Conservation (phyloP, 345 rosid genomes). For the Camelina neglecta region DNA sequence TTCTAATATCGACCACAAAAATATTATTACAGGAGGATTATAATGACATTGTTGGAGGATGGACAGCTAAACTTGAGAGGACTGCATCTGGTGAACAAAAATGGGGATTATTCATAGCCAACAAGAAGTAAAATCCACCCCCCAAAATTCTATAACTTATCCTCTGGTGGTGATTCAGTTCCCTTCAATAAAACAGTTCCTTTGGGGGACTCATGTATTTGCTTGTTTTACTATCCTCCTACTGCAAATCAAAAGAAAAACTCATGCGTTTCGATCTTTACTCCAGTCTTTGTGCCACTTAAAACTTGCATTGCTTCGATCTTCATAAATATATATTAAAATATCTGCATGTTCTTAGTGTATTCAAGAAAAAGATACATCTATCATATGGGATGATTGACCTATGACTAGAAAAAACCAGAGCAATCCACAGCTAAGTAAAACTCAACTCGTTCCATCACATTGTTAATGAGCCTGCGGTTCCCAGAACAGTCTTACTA, state of each 20-base stretch:
- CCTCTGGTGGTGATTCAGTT: too few species aligned
- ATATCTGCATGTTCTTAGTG: neutral
- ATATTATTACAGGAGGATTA: conserved; percentile 65
- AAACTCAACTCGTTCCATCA: conserved; percentile 22
- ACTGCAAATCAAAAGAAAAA: neutral
- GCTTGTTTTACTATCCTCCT: neutral
- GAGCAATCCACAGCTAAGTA: neutral
- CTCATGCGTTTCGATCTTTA: neutral
- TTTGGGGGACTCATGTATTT: too few species aligned
- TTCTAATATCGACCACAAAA: neutral
- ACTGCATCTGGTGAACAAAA: conserved; percentile 70
- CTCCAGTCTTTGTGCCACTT: neutral
- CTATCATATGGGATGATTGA: neutral
- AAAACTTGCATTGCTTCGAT: neutral
- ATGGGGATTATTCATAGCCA: conserved; percentile 77
- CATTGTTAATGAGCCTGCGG: conserved; percentile 48
- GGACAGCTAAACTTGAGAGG: conserved; percentile 75
- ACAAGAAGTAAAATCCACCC: conserved; percentile 35
- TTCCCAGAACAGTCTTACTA: conserved; percentile 70
- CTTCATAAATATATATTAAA: neutral
- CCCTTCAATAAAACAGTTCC: too few species aligned
- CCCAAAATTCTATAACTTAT: too few species aligned
- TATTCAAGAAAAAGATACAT: neutral
- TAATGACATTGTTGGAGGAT: conserved; percentile 72
- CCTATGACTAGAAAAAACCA: neutral